Conservation (phyloP, 2,329 filamentous ascomycete species). For the Proliferodiscus dingleyae region DNA sequence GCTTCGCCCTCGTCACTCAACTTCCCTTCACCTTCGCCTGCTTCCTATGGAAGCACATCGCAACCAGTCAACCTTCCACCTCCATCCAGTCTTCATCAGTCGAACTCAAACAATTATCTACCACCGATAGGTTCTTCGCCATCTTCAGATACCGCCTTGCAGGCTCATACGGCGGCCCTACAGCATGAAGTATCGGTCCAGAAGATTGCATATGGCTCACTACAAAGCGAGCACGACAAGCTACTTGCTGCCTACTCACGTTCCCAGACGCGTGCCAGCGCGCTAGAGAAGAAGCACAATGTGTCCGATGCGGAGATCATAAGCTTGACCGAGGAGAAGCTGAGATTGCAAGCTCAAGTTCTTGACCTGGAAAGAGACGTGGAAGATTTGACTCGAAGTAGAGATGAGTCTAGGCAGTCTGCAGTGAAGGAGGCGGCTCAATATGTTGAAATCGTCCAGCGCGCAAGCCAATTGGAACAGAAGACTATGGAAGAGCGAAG, state of each 20-base stretch:
- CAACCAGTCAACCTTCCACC: slow-evolving; percentile 17
- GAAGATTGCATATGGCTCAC: slow-evolving; percentile 45
- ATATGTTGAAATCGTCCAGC: slow-evolving; percentile 32
- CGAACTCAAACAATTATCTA: slow-evolving; percentile 16
- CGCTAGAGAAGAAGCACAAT: slow-evolving; percentile 46
- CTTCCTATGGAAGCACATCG: slow-evolving; percentile 18
- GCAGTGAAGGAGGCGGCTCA: slow-evolving; percentile 31
- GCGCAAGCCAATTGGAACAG: slow-evolving; percentile 29
- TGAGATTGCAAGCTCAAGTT: slow-evolving; percentile 43
- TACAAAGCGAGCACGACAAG: slow-evolving; percentile 50
- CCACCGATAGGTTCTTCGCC: slow-evolving; percentile 23
- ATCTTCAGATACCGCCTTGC: slow-evolving; percentile 24
- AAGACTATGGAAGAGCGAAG: slow-evolving; percentile 26
- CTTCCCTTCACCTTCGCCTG: slow-evolving; percentile 26
- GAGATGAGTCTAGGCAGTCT: slow-evolving; percentile 39
- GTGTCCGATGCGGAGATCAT: slow-evolving; percentile 49
- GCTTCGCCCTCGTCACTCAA: slow-evolving; percentile 27
- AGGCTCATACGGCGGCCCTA: slow-evolving; percentile 33
- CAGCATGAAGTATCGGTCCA: slow-evolving; percentile 51
- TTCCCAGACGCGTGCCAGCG: slow-evolving; percentile 43
- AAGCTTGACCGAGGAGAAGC: slow-evolving; percentile 44
- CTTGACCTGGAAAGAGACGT: slow-evolving; percentile 43
- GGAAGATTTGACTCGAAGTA: slow-evolving; percentile 42
- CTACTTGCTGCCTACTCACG: slow-evolving; percentile 47
- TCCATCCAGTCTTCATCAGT: slow-evolving; percentile 17